Percentiles rank a stretch among this genome's conserved stretches.
Evolutionary conservation across 2,329 filamentous ascomycete genomes (phyloP).

Genomic region (Botrytis hyacinthi): DNA sequence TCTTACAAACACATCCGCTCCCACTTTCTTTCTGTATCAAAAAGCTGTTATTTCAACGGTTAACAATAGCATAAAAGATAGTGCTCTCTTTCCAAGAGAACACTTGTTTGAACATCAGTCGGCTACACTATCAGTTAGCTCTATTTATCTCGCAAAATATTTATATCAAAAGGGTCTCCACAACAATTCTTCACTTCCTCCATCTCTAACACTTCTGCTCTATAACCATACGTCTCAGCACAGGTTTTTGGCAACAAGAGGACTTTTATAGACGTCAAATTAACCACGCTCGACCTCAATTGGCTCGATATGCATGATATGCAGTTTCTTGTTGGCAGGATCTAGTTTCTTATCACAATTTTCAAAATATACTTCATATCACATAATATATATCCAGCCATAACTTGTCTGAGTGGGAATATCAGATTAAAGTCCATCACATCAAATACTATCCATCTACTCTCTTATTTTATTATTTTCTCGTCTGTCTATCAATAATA

Average conservation of each 20-base stretch:
- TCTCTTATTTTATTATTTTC: neutral
- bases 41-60: neutral
- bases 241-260: neutral
- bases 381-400: neutral
- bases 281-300: neutral
- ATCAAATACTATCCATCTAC: neutral
- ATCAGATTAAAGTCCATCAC: neutral
- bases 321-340: neutral
- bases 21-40: neutral
- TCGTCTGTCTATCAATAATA: neutral
- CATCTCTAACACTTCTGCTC: neutral
- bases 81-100: neutral
- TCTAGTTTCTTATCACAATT: neutral
- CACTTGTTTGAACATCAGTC: neutral
- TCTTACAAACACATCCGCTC: neutral
- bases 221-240: neutral
- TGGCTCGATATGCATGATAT: rapidly evolving
- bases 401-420: neutral
- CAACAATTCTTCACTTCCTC: neutral
- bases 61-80: neutral
- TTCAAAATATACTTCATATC: neutral
- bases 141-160: neutral
- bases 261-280: neutral
- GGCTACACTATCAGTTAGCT: neutral
- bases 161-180: neutral